Evolutionary conservation across 108 stramenopile genomes (phyloP).

Genomic region (Cyclostephanos invisitatus): DNA sequence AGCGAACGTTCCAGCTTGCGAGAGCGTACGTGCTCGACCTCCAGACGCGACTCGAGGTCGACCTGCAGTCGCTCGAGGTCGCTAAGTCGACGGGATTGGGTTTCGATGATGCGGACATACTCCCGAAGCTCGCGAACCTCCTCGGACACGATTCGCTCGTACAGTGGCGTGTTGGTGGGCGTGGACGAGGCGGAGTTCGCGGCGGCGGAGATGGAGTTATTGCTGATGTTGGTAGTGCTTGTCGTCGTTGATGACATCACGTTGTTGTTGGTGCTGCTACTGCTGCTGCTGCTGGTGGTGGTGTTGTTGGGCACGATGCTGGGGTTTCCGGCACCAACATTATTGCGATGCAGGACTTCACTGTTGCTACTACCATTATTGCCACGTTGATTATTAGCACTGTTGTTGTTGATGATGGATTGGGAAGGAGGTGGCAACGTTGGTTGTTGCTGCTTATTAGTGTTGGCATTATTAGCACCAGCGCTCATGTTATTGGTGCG

Average conservation of each 20-base stretch:
- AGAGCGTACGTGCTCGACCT: conserved; percentile 26
- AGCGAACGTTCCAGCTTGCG: conserved; percentile 41
- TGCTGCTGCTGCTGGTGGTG: conserved; percentile 13
- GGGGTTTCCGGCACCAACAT: background rate
- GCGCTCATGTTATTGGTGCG: conserved; percentile 1
- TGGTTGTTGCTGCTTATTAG: conserved; percentile 13
- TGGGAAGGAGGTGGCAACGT: conserved; percentile 13
- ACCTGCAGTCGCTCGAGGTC: conserved; percentile 47
- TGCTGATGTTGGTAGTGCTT: conserved; percentile 13
- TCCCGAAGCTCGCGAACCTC: conserved; percentile 55
- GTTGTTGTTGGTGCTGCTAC: conserved; percentile 11
- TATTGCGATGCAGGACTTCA: background rate
- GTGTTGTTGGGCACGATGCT: conserved; percentile 7
- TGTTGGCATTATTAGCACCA: conserved; percentile 14
- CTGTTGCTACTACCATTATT: conserved; percentile 7
- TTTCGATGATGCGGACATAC: conserved; percentile 51
- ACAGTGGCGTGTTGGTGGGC: conserved; percentile 44
- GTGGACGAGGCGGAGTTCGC: background rate
- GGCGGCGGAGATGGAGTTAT: conserved; percentile 19
- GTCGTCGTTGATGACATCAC: conserved; percentile 4
- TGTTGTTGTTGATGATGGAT: conserved; percentile 5
- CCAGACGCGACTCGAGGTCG: conserved; percentile 52
- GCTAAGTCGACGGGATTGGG: conserved; percentile 41
- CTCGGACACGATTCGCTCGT: conserved; percentile 57
- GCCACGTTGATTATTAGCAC: conserved; percentile 12